A percentile compares a stretch with the other conserved stretches of the same genome.
These are phyloP conservation scores for Zoysia japonica DNA, from an alignment of 176 grass and related monocot genomes.

Conservation along the genomic window DNA sequence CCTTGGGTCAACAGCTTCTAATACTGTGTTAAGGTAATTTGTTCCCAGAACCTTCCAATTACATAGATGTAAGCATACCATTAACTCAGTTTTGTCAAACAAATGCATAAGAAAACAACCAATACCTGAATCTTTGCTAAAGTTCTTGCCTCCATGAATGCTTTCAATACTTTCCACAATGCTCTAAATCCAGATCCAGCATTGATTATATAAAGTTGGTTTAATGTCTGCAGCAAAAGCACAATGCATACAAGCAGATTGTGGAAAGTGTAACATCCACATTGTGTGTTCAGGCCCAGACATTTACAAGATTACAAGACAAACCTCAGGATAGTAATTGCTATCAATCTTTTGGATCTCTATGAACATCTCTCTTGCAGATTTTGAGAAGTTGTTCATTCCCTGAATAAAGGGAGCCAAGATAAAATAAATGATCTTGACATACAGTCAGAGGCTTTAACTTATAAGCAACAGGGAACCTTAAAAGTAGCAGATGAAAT, in stretches of 20 bases:
- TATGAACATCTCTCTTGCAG: constrained; percentile 74
- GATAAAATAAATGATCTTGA: constrained; percentile 25
- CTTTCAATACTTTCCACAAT: constrained; percentile 80
- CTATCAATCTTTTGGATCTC: constrained; percentile 95
- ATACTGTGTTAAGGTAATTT: constrained; percentile 60
- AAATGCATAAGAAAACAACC: constrained; percentile 10
- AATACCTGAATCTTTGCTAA: constrained; percentile 86
- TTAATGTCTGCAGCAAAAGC: constrained; percentile 67
- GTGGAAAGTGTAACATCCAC: neutral
- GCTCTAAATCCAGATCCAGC: constrained; percentile 95
- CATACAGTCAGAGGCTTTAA: constrained; percentile 13
- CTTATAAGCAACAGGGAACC: constrained; percentile 6
- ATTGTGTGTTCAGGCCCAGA: constrained; percentile 16
- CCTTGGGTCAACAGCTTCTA: constrained; percentile 83
- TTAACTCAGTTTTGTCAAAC: constrained; percentile 33
- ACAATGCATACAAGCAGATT: constrained; percentile 36
- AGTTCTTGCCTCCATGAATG: constrained; percentile 81
- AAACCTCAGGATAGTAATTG: constrained; percentile 97
- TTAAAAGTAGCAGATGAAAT: constrained; percentile 15
- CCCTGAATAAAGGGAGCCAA: constrained; percentile 54
- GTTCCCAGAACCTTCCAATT: constrained; percentile 71
- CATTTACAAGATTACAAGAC: neutral
- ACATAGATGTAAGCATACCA: constrained; percentile 33
- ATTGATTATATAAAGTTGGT: constrained; percentile 92
- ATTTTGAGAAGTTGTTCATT: constrained; percentile 82